Evolutionary conservation across 768 basidiomycete genomes (phyloP), one percentile per base, ranked within the genome.

Genomic region (Russula lepida): DNA sequence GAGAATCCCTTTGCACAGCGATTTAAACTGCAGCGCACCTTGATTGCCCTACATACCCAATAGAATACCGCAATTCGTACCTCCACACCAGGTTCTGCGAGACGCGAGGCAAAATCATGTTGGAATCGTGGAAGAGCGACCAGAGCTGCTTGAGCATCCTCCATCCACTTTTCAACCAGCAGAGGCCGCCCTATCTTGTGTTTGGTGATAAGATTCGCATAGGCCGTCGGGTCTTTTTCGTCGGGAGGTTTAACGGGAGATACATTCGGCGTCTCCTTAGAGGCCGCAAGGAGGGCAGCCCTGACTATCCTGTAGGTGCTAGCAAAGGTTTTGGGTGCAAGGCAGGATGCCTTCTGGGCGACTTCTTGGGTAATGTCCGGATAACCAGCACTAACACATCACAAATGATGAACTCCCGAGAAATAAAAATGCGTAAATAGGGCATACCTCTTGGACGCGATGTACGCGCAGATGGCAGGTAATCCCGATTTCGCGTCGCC

Each of bases 381-480:
- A 62, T 74, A 71, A 2, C 67, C 68, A 3, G 71, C 56, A 33
- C 73, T 74, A 30, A n/a, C 12, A 3, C 27, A 6, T 28, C 19
- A 8, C 12, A 4, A 23, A n/a, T n/a, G 43, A 48, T 58, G 30
- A 47, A 2, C 6, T 1, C 23, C 32, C 17, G 28, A 44, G n/a
- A 46, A 28, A 28, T 2, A 21, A 21, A 56, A 17, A 54, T 37
- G 33, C 30, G 27, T 47, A 46, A 27, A 43, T 12, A 17, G 52
- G 44, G 54, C 71, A 46, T 60, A 82, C 82, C 72, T 70, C 70
- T 77, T 71, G 7, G 79, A 81, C 25, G 81, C 80, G 50, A 84
- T 68, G 55, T 75, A 74, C 28, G 80, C 77, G 63, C 80, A 82
- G 32, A 81, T 77, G 6, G 82, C 80, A 19, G 79, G 74, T 32